These are phyloP conservation scores for Scalesia atractyloides DNA, from an alignment of 129 eudicot species.

Conservation along the genomic window DNA sequence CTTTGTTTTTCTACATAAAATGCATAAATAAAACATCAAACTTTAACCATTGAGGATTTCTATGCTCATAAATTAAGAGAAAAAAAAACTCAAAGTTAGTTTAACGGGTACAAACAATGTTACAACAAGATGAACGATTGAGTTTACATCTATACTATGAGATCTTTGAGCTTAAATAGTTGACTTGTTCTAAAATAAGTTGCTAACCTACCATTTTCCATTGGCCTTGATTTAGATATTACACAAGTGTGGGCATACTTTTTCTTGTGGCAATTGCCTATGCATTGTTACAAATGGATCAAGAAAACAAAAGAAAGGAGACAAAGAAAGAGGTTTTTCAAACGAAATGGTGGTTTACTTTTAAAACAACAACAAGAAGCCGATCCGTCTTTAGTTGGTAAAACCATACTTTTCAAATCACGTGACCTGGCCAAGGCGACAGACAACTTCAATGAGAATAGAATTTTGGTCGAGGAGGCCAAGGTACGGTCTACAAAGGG, in stretches of 20 bases:
- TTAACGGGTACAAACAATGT: too few species aligned
- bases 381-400: conserved; percentile 12
- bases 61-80: too few species aligned
- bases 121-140: too few species aligned
- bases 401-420: conserved; percentile 30
- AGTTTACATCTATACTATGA: not conserved
- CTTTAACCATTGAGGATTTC: too few species aligned
- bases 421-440: conserved; percentile 35
- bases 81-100: too few species aligned
- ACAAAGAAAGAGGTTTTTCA: conserved; percentile 22
- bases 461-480: conserved; percentile 38
- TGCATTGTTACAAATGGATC: conserved; percentile 8
- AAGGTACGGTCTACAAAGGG: conserved; percentile 37
- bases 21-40: too few species aligned
- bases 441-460: conserved; percentile 25
- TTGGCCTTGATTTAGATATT: not conserved
- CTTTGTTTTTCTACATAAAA: too few species aligned
- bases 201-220: not conserved
- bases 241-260: not conserved
- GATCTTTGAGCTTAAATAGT: not conserved
- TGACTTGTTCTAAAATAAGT: not conserved
- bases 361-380: conserved; percentile 28
- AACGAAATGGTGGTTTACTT: conserved; percentile 36
- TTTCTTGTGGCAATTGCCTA: conserved; percentile 5
- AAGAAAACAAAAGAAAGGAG: not conserved